Base-by-base conservation (phyloP, 2,329 filamentous ascomycete genomes). In the Zymoseptoria ardabiliae region DNA sequence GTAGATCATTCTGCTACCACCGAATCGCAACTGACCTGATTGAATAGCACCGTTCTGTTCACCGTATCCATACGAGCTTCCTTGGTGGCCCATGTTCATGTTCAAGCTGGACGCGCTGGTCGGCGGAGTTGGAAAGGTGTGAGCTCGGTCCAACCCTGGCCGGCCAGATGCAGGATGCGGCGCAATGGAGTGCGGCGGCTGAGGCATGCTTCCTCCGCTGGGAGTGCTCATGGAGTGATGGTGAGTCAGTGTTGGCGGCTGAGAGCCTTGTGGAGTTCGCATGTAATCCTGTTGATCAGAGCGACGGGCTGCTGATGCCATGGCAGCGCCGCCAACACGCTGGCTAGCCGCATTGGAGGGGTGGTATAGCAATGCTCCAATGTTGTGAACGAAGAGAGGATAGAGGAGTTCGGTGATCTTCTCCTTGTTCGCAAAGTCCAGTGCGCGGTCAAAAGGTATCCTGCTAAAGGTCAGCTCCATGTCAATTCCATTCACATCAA, bases 361-460 rank as follows among this genome's bases (percentile, higher is more conserved):
- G 73, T 97, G 93, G 75, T 97, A 97, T 54, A 97, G 83, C 65
- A 97, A 81, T 59, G 91, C 89, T 61, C 91, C 91, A 72, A 97
- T 97, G 76, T 97, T 96, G 76, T 97, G 92, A 48, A 97, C 94
- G 73, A 99, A 99, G 54, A 99, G 81, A 56, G 94, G 94, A 74
- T 97, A 99, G 57, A 97, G 79, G 53, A 92, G 79, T 76, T 97
- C 93, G 0, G 94, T 97, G 65, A 97, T 99, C 78, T 97, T 97
- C 76, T 99, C 94, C 82, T 97, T 97, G 79, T 99, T 99, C 65
- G 94, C 94, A 73, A 99, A 97, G 70, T 97, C 94, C 57, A 99
- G 79, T n/a, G 94, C 94, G 66, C 94, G 88, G 68, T 97, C 94
- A 69, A 96, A 97, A 1, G 94, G 94, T 70, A 99, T 99, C 92